Conservation (phyloP, 495 filamentous ascomycete genomes). For the Jackrogersella multiformis region DNA sequence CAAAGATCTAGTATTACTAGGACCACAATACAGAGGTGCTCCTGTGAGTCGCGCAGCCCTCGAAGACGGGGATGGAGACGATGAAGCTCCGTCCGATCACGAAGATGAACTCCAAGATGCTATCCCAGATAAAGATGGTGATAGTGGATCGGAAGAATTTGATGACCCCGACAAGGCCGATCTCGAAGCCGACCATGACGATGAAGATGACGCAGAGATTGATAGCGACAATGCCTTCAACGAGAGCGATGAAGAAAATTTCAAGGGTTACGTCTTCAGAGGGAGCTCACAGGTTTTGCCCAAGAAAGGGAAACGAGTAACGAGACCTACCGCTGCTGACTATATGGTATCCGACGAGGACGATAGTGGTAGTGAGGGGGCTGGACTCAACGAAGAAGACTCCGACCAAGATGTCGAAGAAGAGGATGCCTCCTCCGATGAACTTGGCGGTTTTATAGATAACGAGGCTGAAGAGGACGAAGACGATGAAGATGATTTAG, state of each 20-base stretch:
- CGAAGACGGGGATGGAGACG: conserved; percentile 56
- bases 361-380: conserved; percentile 44
- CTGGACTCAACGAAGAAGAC: conserved; percentile 51
- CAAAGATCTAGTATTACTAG: conserved; percentile 68
- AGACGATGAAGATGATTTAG: conserved; percentile 62
- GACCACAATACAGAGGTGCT: conserved; percentile 83
- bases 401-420: conserved; percentile 51
- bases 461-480: conserved; percentile 51
- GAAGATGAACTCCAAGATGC: conserved; percentile 42
- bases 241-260: conserved; percentile 68
- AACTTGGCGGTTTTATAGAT: conserved; percentile 49
- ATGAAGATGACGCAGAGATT: conserved; percentile 64
- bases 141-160: conserved; percentile 52
- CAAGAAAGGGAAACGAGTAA: conserved; percentile 41
- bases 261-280: conserved; percentile 62
- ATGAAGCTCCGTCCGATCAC: conserved; percentile 30
- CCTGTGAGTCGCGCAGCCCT: conserved; percentile 78
- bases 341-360: conserved; percentile 60
- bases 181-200: conserved; percentile 57
- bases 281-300: conserved; percentile 60
- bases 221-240: conserved; percentile 70
- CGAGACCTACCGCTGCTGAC: conserved; percentile 58
- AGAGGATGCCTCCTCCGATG: conserved; percentile 50
- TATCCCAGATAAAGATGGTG: conserved; percentile 42
- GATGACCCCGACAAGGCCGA: conserved; percentile 58